phyloP scores from a whole-genome alignment of 202 grass and related monocot genomes.

The Saccharum hybrid region DNA sequence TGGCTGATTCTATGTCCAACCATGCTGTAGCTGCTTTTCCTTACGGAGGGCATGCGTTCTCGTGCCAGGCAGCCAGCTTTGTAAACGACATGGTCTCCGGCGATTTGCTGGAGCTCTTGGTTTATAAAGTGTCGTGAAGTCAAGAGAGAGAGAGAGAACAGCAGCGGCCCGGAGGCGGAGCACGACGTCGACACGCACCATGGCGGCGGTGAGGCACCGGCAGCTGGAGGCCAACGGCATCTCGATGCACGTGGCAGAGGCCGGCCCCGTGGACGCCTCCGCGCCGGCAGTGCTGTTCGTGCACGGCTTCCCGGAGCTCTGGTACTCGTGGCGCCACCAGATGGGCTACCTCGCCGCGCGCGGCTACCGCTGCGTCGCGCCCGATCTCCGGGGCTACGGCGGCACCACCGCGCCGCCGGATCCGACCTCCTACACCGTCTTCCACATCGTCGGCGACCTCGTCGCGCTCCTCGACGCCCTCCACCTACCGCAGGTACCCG shows the following conservation, averaged over 20 bases:
- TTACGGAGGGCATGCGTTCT: too few species aligned
- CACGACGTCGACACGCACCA: background rate
- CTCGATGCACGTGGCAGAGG: constrained; percentile 74
- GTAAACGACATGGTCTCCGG: too few species aligned
- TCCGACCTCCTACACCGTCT: constrained; percentile 56
- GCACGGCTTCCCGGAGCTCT: constrained; percentile 78
- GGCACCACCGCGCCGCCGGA: constrained; percentile 61
- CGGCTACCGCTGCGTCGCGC: constrained; percentile 68
- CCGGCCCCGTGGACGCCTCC: constrained; percentile 29
- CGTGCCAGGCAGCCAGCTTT: too few species aligned
- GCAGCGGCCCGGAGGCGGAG: background rate
- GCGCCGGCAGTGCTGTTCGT: constrained; percentile 59
- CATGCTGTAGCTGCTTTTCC: too few species aligned
- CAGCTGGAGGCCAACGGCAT: constrained; percentile 72
- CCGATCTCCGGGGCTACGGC: constrained; percentile 73
- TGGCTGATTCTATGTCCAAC: too few species aligned
- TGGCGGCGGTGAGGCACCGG: constrained; percentile 52
- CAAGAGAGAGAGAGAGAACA: too few species aligned
- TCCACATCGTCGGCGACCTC: constrained; percentile 77
- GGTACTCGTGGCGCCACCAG: constrained; percentile 85
- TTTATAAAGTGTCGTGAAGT: too few species aligned
- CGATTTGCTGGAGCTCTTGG: too few species aligned
- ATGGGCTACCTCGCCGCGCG: constrained; percentile 53
- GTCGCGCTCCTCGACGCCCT: constrained; percentile 72
- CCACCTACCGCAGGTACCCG: constrained; percentile 48